Evolutionary conservation across 2,329 filamentous ascomycete genomes (phyloP).

Genomic region (Ceratocystis cacaofunesta): DNA sequence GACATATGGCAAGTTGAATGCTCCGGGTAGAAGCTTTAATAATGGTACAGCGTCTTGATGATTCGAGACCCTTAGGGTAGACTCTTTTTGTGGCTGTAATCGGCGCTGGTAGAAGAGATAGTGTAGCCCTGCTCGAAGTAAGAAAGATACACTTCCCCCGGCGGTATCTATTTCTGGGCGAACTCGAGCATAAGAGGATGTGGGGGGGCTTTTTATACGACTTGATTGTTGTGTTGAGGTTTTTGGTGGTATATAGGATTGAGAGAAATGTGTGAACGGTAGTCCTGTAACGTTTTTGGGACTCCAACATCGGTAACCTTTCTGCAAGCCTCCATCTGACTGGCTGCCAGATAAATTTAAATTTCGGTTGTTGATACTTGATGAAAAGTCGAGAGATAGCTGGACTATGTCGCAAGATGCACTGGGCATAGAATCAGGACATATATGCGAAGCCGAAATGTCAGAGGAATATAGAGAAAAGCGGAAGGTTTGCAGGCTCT

Average conservation of each 20-base stretch:
- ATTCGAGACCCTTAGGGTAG: constrained; percentile 18
- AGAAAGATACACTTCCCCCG: not conserved
- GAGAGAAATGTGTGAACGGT: constrained; percentile 14
- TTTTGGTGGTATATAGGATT: constrained; percentile 10
- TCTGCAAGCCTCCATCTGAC: not conserved
- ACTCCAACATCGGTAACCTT: not conserved
- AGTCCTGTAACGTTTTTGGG: not conserved
- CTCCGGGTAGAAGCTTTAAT: constrained; percentile 13
- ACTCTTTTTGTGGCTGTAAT: not conserved
- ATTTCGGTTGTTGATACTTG: not conserved
- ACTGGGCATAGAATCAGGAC: constrained; percentile 6
- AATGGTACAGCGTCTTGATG: constrained; percentile 8
- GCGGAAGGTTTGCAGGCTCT: constrained; percentile 3
- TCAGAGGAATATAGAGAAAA: constrained; percentile 15
- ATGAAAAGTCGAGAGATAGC: constrained; percentile 7
- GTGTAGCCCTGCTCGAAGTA: constrained; percentile 5
- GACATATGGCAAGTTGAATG: constrained; percentile 14
- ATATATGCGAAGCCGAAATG: constrained; percentile 15
- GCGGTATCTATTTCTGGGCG: not conserved
- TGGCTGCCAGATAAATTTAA: not conserved
- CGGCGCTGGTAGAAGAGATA: constrained; percentile 7
- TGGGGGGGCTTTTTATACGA: not conserved
- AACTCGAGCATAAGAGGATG: not conserved
- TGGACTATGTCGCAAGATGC: constrained; percentile 10
- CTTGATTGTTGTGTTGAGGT: not conserved